Conservation (phyloP, 1,284 basidiomycete genomes). For the Ganoderma lingzhi region DNA sequence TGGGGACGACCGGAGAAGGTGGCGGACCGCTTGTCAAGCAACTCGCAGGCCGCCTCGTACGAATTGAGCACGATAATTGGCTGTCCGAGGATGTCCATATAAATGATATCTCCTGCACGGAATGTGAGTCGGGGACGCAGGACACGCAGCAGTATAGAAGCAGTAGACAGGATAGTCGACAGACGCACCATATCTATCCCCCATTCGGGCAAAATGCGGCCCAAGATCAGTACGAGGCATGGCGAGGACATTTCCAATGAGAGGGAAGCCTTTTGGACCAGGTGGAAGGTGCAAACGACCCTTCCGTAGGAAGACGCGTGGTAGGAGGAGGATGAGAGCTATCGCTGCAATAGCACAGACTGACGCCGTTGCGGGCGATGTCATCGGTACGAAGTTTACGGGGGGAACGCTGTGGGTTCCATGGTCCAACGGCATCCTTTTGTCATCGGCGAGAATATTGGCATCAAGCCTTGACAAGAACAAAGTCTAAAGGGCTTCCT, state of each 20-base stretch:
- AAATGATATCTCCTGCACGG: conserved; percentile 26
- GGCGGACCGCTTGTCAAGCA: conserved; percentile 58
- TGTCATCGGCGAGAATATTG: not conserved
- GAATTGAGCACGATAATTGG: conserved; percentile 32
- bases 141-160: not conserved
- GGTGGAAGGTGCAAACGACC: conserved; percentile 31
- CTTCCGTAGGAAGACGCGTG: not conserved
- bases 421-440: not conserved
- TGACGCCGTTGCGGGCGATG: not conserved
- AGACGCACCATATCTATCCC: conserved; percentile 29
- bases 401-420: not conserved
- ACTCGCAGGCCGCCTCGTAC: conserved; percentile 56
- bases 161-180: not conserved
- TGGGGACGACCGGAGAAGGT: conserved; percentile 48
- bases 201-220: conserved; percentile 36
- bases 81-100: conserved; percentile 44
- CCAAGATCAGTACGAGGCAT: conserved; percentile 36
- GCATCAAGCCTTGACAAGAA: not conserved
- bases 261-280: conserved; percentile 37
- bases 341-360: not conserved
- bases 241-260: conserved; percentile 41
- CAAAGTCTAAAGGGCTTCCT: not conserved
- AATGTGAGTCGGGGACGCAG: too few species aligned
- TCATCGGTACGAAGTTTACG: not conserved
- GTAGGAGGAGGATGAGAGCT: not conserved